phyloP scores from a whole-genome alignment of 2,329 filamentous ascomycete genomes.

The Cladobotryum mycophilum region DNA sequence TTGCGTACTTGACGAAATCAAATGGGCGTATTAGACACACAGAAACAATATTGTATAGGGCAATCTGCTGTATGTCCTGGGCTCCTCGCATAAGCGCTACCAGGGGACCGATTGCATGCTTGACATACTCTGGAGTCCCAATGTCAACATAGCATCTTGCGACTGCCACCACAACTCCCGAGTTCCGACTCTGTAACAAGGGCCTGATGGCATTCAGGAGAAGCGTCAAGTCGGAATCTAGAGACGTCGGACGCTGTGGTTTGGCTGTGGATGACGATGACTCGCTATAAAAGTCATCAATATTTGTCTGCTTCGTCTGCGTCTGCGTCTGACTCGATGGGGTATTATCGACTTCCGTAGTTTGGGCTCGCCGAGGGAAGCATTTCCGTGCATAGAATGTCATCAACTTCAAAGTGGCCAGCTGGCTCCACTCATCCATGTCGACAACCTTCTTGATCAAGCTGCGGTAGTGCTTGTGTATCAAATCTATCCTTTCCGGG shows the following conservation, averaged over 20 bases:
- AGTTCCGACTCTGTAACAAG: slow-evolving; percentile 87
- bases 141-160: slow-evolving; percentile 79
- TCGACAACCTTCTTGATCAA: slow-evolving; percentile 88
- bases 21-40: slow-evolving; percentile 71
- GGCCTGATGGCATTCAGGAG: slow-evolving; percentile 74
- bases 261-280: slow-evolving; percentile 33
- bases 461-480: slow-evolving; percentile 82
- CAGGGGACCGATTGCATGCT: slow-evolving; percentile 71
- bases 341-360: slow-evolving; percentile 36
- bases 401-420: slow-evolving; percentile 77
- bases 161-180: slow-evolving; percentile 85
- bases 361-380: slow-evolving; percentile 66
- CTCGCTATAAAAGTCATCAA: slow-evolving; percentile 79
- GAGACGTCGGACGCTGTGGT: slow-evolving; percentile 42
- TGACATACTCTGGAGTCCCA: slow-evolving; percentile 70
- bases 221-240: slow-evolving; percentile 78
- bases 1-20: slow-evolving; percentile 81
- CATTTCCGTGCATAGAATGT: slow-evolving; percentile 78
- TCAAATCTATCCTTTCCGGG: slow-evolving; percentile 76
- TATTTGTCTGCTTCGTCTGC: slow-evolving; percentile 26
- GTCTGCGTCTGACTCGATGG: slow-evolving; percentile 16
- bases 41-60: slow-evolving; percentile 91
- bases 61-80: slow-evolving; percentile 82
- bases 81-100: slow-evolving; percentile 79
- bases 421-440: slow-evolving; percentile 98